A percentile compares a stretch with the other conserved stretches of the same genome.
Evolutionary conservation across 2,329 filamentous ascomycete genomes (phyloP).

Genomic region (Emergomyces orientalis): DNA sequence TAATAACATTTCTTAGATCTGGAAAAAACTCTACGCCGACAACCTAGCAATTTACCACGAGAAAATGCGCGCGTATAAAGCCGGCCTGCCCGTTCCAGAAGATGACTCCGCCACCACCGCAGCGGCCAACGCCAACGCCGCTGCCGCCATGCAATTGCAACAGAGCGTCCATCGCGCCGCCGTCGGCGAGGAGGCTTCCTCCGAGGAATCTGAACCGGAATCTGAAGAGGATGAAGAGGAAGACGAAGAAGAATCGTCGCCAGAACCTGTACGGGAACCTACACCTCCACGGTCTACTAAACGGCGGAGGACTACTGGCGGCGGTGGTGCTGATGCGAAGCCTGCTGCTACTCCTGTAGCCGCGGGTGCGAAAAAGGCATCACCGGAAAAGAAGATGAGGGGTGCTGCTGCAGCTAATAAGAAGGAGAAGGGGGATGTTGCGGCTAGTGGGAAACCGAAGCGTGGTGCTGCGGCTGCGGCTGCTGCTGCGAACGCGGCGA

Average conservation of each 20-base stretch:
- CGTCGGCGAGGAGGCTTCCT: slow-evolving; percentile 17
- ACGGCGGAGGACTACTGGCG: slow-evolving; percentile 32
- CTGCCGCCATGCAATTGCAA: slow-evolving; percentile 32
- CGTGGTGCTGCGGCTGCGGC: slow-evolving; percentile 19
- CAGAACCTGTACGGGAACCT: slow-evolving; percentile 34
- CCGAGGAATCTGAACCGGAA: slow-evolving; percentile 24
- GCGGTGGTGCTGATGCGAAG: neutral
- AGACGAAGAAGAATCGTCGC: slow-evolving; percentile 22
- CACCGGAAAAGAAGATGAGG: slow-evolving; percentile 27
- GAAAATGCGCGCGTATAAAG: slow-evolving; percentile 49
- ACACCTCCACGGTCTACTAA: slow-evolving; percentile 35
- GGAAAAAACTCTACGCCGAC: slow-evolving; percentile 49
- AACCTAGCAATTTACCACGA: slow-evolving; percentile 50
- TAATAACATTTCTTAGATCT: slow-evolving; percentile 32
- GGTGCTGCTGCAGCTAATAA: slow-evolving; percentile 13
- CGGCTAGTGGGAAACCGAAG: slow-evolving; percentile 29
- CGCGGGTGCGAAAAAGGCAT: slow-evolving; percentile 27
- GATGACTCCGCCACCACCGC: slow-evolving; percentile 34
- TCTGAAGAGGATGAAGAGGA: slow-evolving; percentile 17
- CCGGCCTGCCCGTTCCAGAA: slow-evolving; percentile 36
- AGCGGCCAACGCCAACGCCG: slow-evolving; percentile 27
- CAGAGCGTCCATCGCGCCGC: slow-evolving; percentile 32
- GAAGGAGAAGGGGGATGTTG: neutral
- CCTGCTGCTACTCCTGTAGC: neutral
- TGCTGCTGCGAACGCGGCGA: slow-evolving; percentile 15